A percentile compares a stretch with the other conserved stretches of the same genome.
Conservation (phyloP, 2,329 filamentous ascomycete species). For the Fusarium penzigii region DNA sequence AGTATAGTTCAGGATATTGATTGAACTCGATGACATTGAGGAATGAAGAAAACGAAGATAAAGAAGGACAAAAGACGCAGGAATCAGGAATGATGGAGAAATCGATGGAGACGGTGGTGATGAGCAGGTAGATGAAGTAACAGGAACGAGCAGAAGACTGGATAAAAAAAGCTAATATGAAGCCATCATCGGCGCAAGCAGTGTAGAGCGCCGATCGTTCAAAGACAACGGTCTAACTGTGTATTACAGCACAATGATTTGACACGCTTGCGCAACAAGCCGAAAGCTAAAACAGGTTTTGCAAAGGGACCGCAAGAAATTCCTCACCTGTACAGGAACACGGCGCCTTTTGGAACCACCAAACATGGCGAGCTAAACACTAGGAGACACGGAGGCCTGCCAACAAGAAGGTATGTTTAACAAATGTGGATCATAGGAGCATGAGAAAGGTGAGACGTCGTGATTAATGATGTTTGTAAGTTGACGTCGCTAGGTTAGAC, state of each 20-base stretch:
- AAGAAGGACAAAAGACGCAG: not conserved
- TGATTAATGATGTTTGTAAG: slow-evolving; percentile 4
- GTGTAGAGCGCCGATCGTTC: not conserved
- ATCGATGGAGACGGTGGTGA: not conserved
- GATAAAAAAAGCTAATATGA: not conserved
- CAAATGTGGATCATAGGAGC: slow-evolving; percentile 10
- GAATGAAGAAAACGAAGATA: not conserved
- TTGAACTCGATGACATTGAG: not conserved
- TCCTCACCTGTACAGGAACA: slow-evolving; percentile 50
- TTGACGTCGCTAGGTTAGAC: not conserved
- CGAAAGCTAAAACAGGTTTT: slow-evolving; percentile 24
- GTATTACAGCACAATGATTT: slow-evolving; percentile 1
- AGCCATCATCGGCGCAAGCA: not conserved
- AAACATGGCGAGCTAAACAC: slow-evolving; percentile 45
- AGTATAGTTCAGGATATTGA: slow-evolving; percentile 13
- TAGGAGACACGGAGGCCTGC: slow-evolving; percentile 20
- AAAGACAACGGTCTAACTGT: not conserved
- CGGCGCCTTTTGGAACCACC: slow-evolving; percentile 51
- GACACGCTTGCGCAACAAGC: slow-evolving; percentile 18
- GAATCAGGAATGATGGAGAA: not conserved
- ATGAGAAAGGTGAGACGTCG: not conserved
- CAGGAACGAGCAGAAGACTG: not conserved
- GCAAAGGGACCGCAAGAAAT: not conserved
- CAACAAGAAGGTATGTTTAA: slow-evolving; percentile 23
- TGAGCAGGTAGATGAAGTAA: not conserved